These are phyloP conservation scores for Ceratobasidium sp. DNA, from an alignment of 1,284 basidiomycete species.

Conservation along the genomic window DNA sequence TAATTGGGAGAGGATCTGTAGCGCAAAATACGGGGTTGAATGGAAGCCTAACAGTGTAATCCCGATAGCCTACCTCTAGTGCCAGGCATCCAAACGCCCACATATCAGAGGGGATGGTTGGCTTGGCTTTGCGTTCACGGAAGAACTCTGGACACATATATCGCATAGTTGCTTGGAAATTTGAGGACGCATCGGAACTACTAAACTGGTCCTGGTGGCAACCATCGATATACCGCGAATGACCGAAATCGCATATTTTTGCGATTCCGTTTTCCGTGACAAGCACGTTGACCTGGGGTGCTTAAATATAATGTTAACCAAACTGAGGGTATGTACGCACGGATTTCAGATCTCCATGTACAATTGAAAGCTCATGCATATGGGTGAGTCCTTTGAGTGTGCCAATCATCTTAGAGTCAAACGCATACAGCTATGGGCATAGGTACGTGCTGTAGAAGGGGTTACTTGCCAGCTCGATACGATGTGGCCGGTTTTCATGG, in stretches of 20 bases:
- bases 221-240: slow-evolving; percentile 3
- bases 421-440: too few species aligned
- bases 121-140: not conserved
- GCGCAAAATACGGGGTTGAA: not conserved
- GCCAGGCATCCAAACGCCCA: slow-evolving; percentile 38
- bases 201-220: too few species aligned
- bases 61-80: not conserved
- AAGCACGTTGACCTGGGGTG: slow-evolving; percentile 25
- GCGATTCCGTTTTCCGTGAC: not conserved
- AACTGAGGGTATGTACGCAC: not conserved
- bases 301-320: not conserved
- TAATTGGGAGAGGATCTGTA: slow-evolving; percentile 31
- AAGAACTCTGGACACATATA: slow-evolving; percentile 37
- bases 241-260: slow-evolving; percentile 37
- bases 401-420: not conserved
- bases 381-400: slow-evolving; percentile 9
- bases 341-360: slow-evolving; percentile 27
- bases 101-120: slow-evolving; percentile 23
- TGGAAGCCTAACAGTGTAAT: not conserved
- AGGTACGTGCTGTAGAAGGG: too few species aligned
- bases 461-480: too few species aligned
- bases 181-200: slow-evolving; percentile 10
- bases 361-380: slow-evolving; percentile 22
- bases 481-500: not conserved
- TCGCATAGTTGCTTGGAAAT: slow-evolving; percentile 26